Base-by-base conservation (phyloP, 768 basidiomycete species). In the Neoboletus subvelutipes region DNA sequence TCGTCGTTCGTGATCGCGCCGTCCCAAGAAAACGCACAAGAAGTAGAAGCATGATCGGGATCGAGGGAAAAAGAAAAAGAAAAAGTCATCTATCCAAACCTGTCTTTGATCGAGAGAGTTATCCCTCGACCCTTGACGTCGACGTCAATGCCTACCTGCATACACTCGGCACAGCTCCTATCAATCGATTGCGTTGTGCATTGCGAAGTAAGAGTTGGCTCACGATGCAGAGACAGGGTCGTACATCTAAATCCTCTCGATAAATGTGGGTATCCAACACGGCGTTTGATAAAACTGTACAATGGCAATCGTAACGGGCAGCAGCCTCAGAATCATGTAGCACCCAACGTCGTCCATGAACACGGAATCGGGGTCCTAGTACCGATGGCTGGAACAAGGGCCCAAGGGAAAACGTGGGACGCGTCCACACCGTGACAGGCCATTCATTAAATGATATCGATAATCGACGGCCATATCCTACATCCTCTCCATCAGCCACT, bases 401-500 rank as follows among this genome's bases (percentile, higher is more conserved):
- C 5, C 18, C 6, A 5, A 39, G n/a, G n/a, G n/a, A 3, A 29
- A 46, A 31, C 29, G 45, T 20, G 29, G 45, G n/a, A 31, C 29
- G 28, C 18, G 45, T n/a, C 45, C 26, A 28, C 45, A n/a, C 42
- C 24, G 17, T 5, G n/a, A 50, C n/a, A 28, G 7, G 10, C 11
- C 26, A 28, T 26, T 12, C 37, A 15, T 59, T 15, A 78, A 20
- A 78, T 73, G 49, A 77, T 72, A 31, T 78, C 76, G 24, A 79
- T 68, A 33, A 78, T 63, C 20, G 76, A 71, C 13, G 77, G 77
- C 77, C 78, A 79, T 56, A 78, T 63, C 42, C 77, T 78, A 52
- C 3, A 5, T 42, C 22, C 31, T n/a, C 12, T 33, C 9, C 34
- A 26, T 65, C 24, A 58, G 54, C 24, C 20, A 22, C 18, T 1